These are phyloP conservation scores for Suillus clintonianus DNA, from an alignment of 768 basidiomycete genomes.

Conservation along the genomic window DNA sequence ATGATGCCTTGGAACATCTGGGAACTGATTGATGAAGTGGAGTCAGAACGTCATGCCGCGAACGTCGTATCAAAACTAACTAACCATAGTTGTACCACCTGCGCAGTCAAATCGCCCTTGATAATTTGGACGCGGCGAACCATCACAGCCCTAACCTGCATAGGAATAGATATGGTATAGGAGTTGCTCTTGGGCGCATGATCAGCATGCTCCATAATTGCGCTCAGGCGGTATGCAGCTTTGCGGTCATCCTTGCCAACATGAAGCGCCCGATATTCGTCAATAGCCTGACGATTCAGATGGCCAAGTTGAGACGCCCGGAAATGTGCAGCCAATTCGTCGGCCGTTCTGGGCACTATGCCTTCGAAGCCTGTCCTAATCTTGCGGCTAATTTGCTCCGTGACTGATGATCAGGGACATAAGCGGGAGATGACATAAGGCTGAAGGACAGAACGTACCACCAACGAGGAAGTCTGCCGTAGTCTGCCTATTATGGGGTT, in stretches of 20 bases:
- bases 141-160: conserved; percentile 48
- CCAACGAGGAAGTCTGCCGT: conserved; percentile 61
- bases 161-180: conserved; percentile 46
- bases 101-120: conserved; percentile 38
- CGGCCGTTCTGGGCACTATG: conserved; percentile 52
- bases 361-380: conserved; percentile 41
- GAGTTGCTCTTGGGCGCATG: conserved; percentile 41
- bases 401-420: conserved; percentile 37
- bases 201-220: conserved; percentile 50
- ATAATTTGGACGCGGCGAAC: conserved; percentile 47
- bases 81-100: conserved; percentile 37
- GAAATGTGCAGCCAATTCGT: conserved; percentile 57
- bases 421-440: not conserved
- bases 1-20: conserved; percentile 21
- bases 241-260: conserved; percentile 47
- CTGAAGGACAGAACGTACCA: conserved; percentile 20
- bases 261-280: conserved; percentile 43
- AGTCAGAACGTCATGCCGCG: conserved; percentile 14
- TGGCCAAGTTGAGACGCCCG: conserved; percentile 39
- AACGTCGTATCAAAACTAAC: conserved; percentile 22
- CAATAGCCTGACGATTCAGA: conserved; percentile 48
- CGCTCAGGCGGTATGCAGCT: conserved; percentile 48
- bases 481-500: conserved; percentile 56
- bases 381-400: conserved; percentile 61
- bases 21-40: conserved; percentile 35